Base-by-base conservation (phyloP, 1,284 basidiomycete species). In the Singerocomus rubriflavus region DNA sequence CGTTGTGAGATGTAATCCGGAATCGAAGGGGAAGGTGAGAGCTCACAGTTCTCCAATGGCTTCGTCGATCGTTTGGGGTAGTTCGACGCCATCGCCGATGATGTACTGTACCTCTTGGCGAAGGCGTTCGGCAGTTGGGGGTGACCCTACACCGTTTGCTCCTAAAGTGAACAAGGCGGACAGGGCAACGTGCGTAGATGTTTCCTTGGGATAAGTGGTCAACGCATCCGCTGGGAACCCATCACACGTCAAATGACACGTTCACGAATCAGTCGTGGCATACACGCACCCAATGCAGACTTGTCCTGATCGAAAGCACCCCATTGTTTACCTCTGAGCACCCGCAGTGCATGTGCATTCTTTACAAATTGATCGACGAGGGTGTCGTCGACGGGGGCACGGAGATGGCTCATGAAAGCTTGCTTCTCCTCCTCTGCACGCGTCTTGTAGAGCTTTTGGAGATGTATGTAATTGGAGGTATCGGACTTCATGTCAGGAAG, bases 401-500 rank as follows among this genome's bases (percentile, higher is more conserved):
- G 64, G 39, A 81, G 62, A 47, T 74, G 73, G 31, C 65, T 68
- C 62, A 75, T 78, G 67, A 89, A 81, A 0, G 58, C 53, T 26
- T 61, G 72, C 58, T 87, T 84, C 64, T 95, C 93, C 43, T 82
- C 77, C 32, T 82, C 77, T 2, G 91, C 83, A 49, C 82, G 81
- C 5, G 71, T 64, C 58, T 86, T 86, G 72, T 94, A 96, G 52
- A 93, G 63, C 29, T 74, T 80, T 64, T 94, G 91, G 25, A 96
- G 73, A 32, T 81, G 76, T 41, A 94, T 84, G 66, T 98, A 99
- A 50, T 80, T 81, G 34, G 74, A 68, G 0, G 95, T 97, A 58
- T 88, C 88, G 5, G 95, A 86, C 67, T 97, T 96, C 91, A 99
- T 98, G 71, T 99, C 96, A 0, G 96, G 96, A 1, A 99, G 74